Evolutionary conservation across 495 filamentous ascomycete species (phyloP).

Genomic region (Ramalina intermedia): DNA sequence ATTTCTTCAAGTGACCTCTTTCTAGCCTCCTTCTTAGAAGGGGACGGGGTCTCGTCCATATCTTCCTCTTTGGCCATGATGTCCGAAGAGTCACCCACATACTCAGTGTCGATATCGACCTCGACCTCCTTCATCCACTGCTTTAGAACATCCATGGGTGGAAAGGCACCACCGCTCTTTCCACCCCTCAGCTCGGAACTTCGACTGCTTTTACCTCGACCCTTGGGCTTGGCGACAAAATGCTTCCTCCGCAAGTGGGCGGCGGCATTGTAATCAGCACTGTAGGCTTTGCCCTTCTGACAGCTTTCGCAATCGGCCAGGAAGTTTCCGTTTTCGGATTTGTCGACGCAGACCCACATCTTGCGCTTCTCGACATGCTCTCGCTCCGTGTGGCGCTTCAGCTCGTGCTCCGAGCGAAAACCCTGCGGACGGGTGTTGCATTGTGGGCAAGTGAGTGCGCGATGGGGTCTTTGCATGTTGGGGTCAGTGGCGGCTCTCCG

Average conservation of each 20-base stretch:
- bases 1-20: too few species aligned
- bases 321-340: conserved; percentile 42
- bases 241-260: conserved; percentile 83
- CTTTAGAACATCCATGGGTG: conserved; percentile 67
- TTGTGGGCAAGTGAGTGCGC: conserved; percentile 56
- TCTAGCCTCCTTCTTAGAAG: too few species aligned
- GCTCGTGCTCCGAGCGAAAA: conserved; percentile 87
- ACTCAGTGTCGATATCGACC: conserved; percentile 5
- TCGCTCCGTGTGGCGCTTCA: conserved; percentile 71
- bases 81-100: neutral
- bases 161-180: conserved; percentile 72
- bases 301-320: conserved; percentile 84
- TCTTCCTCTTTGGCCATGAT: too few species aligned
- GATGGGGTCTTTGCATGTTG: conserved; percentile 57
- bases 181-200: conserved; percentile 55
- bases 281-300: conserved; percentile 61
- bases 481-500: too few species aligned
- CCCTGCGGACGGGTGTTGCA: conserved; percentile 71
- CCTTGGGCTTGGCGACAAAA: conserved; percentile 50
- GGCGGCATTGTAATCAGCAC: conserved; percentile 88
- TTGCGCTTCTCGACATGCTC: conserved; percentile 35
- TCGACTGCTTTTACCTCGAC: conserved; percentile 36
- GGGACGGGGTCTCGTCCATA: too few species aligned
- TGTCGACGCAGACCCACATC: conserved; percentile 57
- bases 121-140: conserved; percentile 67